Base-by-base conservation (phyloP, 164 flowering plant genomes). In the Aristolochia contorta region DNA sequence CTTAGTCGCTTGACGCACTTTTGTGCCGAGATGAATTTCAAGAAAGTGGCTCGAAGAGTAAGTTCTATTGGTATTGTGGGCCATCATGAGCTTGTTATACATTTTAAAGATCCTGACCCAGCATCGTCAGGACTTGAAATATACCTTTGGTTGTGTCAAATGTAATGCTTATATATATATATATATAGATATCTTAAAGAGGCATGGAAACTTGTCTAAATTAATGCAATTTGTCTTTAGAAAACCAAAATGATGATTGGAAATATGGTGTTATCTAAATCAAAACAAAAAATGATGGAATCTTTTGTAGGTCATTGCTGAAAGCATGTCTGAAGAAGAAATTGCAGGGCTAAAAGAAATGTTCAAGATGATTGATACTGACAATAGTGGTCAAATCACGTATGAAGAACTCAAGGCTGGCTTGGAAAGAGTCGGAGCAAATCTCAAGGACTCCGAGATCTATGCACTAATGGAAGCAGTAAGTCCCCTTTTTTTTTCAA, bases 21-120 rank as follows among this genome's bases (percentile, higher is more conserved):
- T 69, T 84, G 90, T 66, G 90, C 94, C 9, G 87, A 84, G 95
- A 74, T 84, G 71, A 89, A 85, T 72, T 73, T 89, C 7, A 89
- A 89, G 84, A 89, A 85, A 75, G 84, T 89, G 88, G 97, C 88
- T 66, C 74, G 84, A 7, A 84, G 88, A 70, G 97, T 89, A 80
- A 70, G 84, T 72, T 37, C 13, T 19, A 62, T 13, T 37, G 22
- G 37, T 48, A 10, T 7, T 37, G 7, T 37, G 43, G 43, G 12
- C 1, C 9, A 37, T 10, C 43, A 37, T 37, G 43, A 37, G 43
- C 43, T 37, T 37, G 43, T 37, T 37, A 37, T 3, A 37, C 43
- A 3, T 37, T 37, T 37, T 7, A 37, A 37, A 37, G 43, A 37
- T 37, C 43, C 43, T 37, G 9, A 10, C n/a, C 33, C 33, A 32